Evolutionary conservation across 345 rosid species (phyloP), one percentile per base, ranked within the genome.

Genomic region (Reutealis trisperma): DNA sequence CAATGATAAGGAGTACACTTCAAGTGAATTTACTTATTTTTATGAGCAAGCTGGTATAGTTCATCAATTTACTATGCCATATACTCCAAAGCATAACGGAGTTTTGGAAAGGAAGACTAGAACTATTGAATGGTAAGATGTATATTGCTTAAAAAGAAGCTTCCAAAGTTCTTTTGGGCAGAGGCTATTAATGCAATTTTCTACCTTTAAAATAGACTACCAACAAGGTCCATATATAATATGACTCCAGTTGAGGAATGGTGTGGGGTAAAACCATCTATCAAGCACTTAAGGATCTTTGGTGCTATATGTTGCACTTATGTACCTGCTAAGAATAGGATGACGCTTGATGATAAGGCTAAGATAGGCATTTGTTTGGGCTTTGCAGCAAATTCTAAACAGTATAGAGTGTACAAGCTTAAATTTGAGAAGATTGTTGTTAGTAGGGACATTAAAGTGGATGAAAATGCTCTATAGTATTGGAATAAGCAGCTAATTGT

Each of bases 131-230:
- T 42, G 45, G 7, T 7, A 3, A 42, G 54, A 49, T 4, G 54
- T 12, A 49, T 7, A 12, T 49, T 49, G 9, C 2, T 12, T 5
- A 12, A 7, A 11, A 49, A 49, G 25, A 1, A 41, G 9, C 1
- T 37, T 16, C 25, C 25, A 0, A 0, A 1, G 1, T 0, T 0
- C 1, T 44, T 66, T 0, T 21, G 8, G 70, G 30, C 0, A 13
- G 52, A 66, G 10, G 52, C 30, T 2, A 10, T 41, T 1, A 15
- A 8, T 66, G 41, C 30, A 13, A 14, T 0, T 13, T 24, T 66
- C 2, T 66, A 66, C 19, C 14, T 66, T 2, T 18, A 37, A 2
- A 66, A 66, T 4, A 18, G 52, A 1, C 0, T 41, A 0, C 1
- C 0, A 14, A 66, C 51, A 7, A 6, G n/a, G n/a, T n/a, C 10